Evolutionary conservation across 306 rosid species (phyloP), one percentile per base, ranked within the genome.

Genomic region (Trifolium subterraneum): DNA sequence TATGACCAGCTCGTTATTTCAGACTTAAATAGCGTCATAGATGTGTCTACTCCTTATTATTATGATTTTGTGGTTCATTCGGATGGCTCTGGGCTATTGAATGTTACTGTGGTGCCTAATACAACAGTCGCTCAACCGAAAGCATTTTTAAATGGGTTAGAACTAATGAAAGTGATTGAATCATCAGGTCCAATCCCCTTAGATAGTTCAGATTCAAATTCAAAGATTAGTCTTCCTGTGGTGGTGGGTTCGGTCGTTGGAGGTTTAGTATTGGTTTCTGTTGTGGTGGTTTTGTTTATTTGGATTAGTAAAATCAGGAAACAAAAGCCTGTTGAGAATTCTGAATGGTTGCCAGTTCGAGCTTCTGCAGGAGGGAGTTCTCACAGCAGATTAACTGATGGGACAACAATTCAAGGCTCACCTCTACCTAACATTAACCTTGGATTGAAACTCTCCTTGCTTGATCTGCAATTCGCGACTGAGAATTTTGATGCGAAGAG

Each of bases 401-500:
- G 7, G 27, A 78, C 65, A 25, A 76, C 70, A 47, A 8, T 15
- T 7, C 85, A 79, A 4, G 71, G 76, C 22, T 79, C 86, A 3
- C 73, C 86, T 29, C 44, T 81, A 3, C 73, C 66, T 6, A 77
- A 74, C 74, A 72, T 83, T 3, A 71, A 80, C 44, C 88, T 87
- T 0, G 81, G 79, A 3, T 75, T 80, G 10, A 87, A 82, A 64
- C 29, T 87, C 8, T 4, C 82, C 11, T 48, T 87, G n/a, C 50
- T 10, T 5, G 87, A 87, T 14, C 74, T 87, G 42, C 85, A 67
- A n/a, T 10, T 39, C 0, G 90, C 87, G 1, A 87, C 90, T 0
- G 68, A 73, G 41, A 82, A 78, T 12, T 87, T 87, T 4, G 60
- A 80, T 4, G 42, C 59, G 2, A 80, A 76, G 39, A 27, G 80